These are phyloP conservation scores for Spergularia bocconei DNA, from an alignment of 148 eudicot species.

Conservation along the genomic window DNA sequence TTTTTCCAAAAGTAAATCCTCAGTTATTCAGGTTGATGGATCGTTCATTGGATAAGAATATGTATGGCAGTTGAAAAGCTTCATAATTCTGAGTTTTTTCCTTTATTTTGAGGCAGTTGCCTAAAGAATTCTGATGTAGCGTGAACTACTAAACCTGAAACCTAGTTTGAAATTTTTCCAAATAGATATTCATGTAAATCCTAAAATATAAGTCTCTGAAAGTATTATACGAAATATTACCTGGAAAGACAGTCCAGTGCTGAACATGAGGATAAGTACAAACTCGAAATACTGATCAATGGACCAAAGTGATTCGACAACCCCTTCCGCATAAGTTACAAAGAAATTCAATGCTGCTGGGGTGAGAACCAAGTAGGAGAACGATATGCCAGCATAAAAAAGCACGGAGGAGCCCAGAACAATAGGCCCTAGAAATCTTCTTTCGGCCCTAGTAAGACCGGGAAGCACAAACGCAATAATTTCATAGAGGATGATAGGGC, in stretches of 20 bases:
- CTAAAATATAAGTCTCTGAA: background rate
- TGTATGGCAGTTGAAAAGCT: background rate
- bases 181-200: background rate
- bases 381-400: constrained; percentile 77
- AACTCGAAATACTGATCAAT: constrained; percentile 98
- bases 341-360: constrained; percentile 99
- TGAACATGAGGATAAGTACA: constrained; percentile 91
- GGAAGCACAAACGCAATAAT: constrained; percentile 92
- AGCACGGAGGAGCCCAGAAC: constrained; percentile 89
- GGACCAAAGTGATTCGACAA: constrained; percentile 94
- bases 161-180: background rate
- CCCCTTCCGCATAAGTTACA: constrained; percentile 92
- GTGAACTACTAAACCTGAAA: background rate
- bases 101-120: background rate
- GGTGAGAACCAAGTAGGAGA: constrained; percentile 90
- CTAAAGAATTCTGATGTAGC: background rate
- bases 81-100: background rate
- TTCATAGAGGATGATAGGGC: constrained; percentile 91
- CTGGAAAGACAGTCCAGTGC: constrained; percentile 98
- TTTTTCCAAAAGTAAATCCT: background rate
- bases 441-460: constrained; percentile 82
- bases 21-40: background rate
- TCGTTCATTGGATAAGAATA: background rate
- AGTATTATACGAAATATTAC: constrained; percentile 34
- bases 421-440: constrained; percentile 87